Percentiles rank a stretch among this genome's conserved stretches.
phyloP scores from a whole-genome alignment of 1,139 yeast genomes.

The Candida frijolesensis region DNA sequence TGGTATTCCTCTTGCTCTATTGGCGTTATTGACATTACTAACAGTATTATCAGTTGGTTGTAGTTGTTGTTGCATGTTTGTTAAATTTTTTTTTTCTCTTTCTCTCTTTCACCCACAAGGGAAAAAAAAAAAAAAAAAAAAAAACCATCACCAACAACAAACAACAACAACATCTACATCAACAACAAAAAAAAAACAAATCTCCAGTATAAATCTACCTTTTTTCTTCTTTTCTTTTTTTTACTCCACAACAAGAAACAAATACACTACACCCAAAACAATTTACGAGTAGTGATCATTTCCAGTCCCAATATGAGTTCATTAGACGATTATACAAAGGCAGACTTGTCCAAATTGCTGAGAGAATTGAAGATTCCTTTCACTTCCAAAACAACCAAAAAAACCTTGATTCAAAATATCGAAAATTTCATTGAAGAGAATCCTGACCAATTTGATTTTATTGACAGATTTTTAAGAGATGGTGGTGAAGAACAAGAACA shows the following conservation, averaged over 20 bases:
- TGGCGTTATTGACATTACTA: too few relatives aligned
- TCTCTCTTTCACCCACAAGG: constrained; percentile 1
- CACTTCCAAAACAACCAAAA: constrained; percentile 45
- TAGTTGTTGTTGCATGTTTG: background rate
- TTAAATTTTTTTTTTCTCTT: background rate
- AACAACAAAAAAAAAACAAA: constrained; percentile 1
- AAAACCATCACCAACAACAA: background rate
- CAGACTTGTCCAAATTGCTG: constrained; percentile 40
- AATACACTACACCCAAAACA: background rate
- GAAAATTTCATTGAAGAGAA: constrained; percentile 38
- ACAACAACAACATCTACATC: constrained; percentile 1
- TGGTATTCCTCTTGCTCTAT: too few relatives aligned
- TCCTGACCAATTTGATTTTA: constrained; percentile 38
- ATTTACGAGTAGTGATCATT: background rate
- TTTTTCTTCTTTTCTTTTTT: background rate
- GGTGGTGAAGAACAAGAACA: background rate
- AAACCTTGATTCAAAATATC: constrained; percentile 43
- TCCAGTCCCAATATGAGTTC: background rate
- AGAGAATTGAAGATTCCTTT: constrained; percentile 38
- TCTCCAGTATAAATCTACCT: background rate
- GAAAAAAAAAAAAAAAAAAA: background rate
- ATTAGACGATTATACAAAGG: constrained; percentile 22
- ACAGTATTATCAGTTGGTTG: too few relatives aligned
- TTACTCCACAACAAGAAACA: background rate
- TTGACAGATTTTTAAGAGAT: constrained; percentile 25